Evolutionary conservation across 2,329 filamentous ascomycete genomes (phyloP).

Genomic region (Hymenoscyphus occultus): DNA sequence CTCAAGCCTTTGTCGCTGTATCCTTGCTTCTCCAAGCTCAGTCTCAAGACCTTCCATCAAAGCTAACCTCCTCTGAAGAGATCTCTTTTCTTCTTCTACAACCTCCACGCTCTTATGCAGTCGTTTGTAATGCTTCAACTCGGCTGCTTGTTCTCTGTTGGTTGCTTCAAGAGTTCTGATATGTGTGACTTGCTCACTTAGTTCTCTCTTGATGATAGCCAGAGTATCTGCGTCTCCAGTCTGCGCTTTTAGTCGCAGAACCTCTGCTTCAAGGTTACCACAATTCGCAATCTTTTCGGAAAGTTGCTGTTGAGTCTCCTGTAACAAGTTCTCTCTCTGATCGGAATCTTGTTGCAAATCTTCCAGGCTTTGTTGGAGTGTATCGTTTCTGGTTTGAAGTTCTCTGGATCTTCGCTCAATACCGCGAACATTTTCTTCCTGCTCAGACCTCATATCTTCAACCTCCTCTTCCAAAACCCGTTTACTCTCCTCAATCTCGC

Average conservation of each 20-base stretch:
- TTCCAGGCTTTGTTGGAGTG: slow-evolving; percentile 53
- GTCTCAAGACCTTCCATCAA: slow-evolving; percentile 70
- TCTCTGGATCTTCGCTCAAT: slow-evolving; percentile 60
- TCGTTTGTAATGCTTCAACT: slow-evolving; percentile 79
- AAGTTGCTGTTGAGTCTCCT: slow-evolving; percentile 42
- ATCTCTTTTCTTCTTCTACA: slow-evolving; percentile 91
- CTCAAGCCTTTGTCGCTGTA: slow-evolving; percentile 83
- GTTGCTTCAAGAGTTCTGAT: slow-evolving; percentile 78
- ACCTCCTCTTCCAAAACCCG: slow-evolving; percentile 74
- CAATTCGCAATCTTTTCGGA: slow-evolving; percentile 67
- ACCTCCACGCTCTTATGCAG: slow-evolving; percentile 85
- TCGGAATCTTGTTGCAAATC: slow-evolving; percentile 48
- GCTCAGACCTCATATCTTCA: slow-evolving; percentile 63
- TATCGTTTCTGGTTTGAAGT: slow-evolving; percentile 56
- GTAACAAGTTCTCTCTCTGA: slow-evolving; percentile 32
- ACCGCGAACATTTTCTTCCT: slow-evolving; percentile 67
- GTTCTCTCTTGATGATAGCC: slow-evolving; percentile 78
- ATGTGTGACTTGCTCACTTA: slow-evolving; percentile 89
- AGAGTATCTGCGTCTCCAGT: slow-evolving; percentile 85
- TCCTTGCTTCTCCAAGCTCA: slow-evolving; percentile 73
- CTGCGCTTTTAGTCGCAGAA: slow-evolving; percentile 79
- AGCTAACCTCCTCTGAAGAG: slow-evolving; percentile 73
- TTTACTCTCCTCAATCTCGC: slow-evolving; percentile 72
- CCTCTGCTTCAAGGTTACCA: slow-evolving; percentile 75
- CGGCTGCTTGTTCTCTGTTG: slow-evolving; percentile 74